phyloP scores from a whole-genome alignment of 345 rosid species.

The Populus euphratica region DNA sequence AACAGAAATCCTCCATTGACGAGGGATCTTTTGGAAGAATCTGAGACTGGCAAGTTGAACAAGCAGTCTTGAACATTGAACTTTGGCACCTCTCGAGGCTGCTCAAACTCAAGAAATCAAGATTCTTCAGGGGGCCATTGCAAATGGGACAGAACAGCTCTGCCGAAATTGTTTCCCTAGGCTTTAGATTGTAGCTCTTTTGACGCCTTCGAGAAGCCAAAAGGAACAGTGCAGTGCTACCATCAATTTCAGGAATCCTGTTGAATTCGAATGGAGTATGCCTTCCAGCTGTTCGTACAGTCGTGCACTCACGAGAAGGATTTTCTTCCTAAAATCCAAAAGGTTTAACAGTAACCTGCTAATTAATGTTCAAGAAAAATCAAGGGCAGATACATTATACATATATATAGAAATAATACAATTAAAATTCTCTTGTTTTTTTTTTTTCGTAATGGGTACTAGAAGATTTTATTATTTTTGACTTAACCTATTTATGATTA shows the following conservation, averaged over 20 bases:
- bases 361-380: background rate
- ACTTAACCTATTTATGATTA: too few species aligned
- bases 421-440: too few species aligned
- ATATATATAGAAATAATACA: too few species aligned
- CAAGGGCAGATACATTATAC: background rate
- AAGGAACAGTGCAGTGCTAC: conserved; percentile 54
- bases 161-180: conserved; percentile 59
- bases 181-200: conserved; percentile 62
- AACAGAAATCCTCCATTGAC: conserved; percentile 48
- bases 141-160: conserved; percentile 81
- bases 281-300: conserved; percentile 88
- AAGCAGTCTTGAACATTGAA: conserved; percentile 40
- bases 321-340: conserved; percentile 68
- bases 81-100: conserved; percentile 14
- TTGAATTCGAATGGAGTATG: conserved; percentile 88
- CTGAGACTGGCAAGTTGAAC: conserved; percentile 87
- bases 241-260: conserved; percentile 67
- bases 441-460: too few species aligned
- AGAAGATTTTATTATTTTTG: too few species aligned
- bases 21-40: conserved; percentile 68
- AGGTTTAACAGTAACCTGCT: background rate
- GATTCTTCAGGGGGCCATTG: conserved; percentile 50
- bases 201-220: conserved; percentile 73
- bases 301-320: conserved; percentile 82
- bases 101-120: conserved; percentile 37